Base-by-base conservation (phyloP, 768 basidiomycete genomes). In the Boletus bicolor region DNA sequence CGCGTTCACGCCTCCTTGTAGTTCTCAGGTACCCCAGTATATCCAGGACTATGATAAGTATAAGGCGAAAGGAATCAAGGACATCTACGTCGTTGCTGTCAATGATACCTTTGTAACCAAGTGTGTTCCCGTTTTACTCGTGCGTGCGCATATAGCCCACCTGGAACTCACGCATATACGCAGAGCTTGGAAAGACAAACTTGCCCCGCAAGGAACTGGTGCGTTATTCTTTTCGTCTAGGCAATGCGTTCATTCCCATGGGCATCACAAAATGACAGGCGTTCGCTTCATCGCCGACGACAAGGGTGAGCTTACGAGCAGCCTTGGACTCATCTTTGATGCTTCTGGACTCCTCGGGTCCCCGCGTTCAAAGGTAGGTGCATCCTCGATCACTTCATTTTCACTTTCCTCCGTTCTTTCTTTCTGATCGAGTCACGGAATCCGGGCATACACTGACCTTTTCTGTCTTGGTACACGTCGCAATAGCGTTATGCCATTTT, bases 31-130 rank as follows among this genome's bases (percentile, higher is more conserved):
- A 24, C 83, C 81, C 0, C 74, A 77, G 10, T 93, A 87, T 74
- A 79, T 93, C 59, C 68, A 79, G 52, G 77, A 78, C 51, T 87
- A 82, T 69, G 79, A 85, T 14, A 75, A 85, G 65, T 89, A 89
- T 81, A 85, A 84, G 73, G 80, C 76, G 4, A 93, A 91, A 71
- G 92, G 89, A 11, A 74, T 92, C 64, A 79, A 82, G 56, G 77
- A 82, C 49, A 81, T 91, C 57, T 87, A 84, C 58, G 80, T 93
- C 52, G 72, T 94, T 52, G 75, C 84, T 26, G 85, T 90, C 54
- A 94, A 94, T 68, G 92, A 95, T 67, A 78, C 79, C 7, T 93
- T 88, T 64, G 87, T 89, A 44, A 82, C 78, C 55, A 80, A 84
- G 53, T 76, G 63, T 17, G 49, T 50, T 10, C 8, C 11, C n/a